Percentiles rank a stretch among this genome's conserved stretches.
phyloP scores from a whole-genome alignment of 805 yeast genomes.

The Maudiozyma bulderi region DNA sequence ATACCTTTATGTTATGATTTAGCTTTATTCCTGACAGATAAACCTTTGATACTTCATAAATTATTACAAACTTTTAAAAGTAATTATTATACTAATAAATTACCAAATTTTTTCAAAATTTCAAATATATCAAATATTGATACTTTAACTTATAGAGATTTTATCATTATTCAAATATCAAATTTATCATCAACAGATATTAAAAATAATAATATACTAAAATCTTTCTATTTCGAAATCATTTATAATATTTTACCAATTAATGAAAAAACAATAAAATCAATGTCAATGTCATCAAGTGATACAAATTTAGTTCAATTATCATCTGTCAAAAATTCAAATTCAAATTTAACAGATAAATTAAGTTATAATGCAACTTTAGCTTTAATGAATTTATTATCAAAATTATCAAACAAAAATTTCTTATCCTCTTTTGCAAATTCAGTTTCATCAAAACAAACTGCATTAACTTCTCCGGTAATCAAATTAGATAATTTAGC shows the following conservation, averaged over 20 bases:
- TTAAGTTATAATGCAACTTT: conserved; percentile 44
- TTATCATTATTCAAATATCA: conserved; percentile 45
- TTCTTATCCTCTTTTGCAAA: conserved; percentile 17
- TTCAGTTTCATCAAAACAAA: background rate
- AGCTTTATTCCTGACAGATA: conserved; percentile 40
- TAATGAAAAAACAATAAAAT: conserved; percentile 10
- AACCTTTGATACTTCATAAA: conserved; percentile 30
- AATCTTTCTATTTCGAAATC: conserved; percentile 45
- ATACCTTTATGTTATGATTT: conserved; percentile 45
- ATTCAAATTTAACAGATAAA: background rate
- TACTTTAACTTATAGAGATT: conserved; percentile 53
- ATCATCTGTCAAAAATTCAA: conserved; percentile 29
- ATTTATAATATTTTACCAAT: conserved; percentile 52
- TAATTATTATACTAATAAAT: conserved; percentile 33
- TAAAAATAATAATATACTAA: conserved; percentile 24
- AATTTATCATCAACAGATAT: conserved; percentile 32
- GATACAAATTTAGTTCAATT: conserved; percentile 14
- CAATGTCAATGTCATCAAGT: background rate
- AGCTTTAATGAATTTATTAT: conserved; percentile 34
- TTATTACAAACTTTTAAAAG: conserved; percentile 39
- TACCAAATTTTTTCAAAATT: conserved; percentile 48
- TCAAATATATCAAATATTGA: conserved; percentile 28
- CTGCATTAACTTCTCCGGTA: conserved; percentile 15
- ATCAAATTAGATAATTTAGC: conserved; percentile 50
- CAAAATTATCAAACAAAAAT: conserved; percentile 22